These are phyloP conservation scores for Scheffersomyces spartinae DNA, from an alignment of 805 yeast species.

Conservation along the genomic window DNA sequence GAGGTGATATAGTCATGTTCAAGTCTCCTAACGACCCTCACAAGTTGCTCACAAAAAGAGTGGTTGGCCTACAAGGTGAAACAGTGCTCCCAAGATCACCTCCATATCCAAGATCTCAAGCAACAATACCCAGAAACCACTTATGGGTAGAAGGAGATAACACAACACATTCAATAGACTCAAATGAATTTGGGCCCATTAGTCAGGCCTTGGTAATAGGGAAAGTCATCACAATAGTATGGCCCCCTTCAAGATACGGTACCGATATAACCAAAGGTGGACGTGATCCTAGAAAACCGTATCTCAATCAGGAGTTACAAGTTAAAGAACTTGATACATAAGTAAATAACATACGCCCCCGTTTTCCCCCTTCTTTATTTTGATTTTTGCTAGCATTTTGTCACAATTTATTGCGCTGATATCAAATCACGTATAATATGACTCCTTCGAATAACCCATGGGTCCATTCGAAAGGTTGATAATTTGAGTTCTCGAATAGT, in stretches of 20 bases:
- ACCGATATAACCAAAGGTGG: no score
- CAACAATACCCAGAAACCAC: constrained; percentile 66
- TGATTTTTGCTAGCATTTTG: no score
- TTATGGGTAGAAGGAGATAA: constrained; percentile 96
- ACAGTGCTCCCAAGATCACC: constrained; percentile 41
- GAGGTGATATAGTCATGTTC: constrained; percentile 67
- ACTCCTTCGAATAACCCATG: no score
- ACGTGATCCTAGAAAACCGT: no score
- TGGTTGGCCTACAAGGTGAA: constrained; percentile 70
- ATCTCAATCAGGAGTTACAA: no score
- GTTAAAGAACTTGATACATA: no score
- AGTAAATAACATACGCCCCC: no score
- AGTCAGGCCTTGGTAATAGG: constrained; percentile 75
- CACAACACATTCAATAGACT: constrained; percentile 63
- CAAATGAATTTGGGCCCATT: constrained; percentile 82
- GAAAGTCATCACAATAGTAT: constrained; percentile 53
- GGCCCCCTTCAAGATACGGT: constrained; percentile 42
- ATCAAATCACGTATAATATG: no score
- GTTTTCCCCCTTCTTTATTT: no score
- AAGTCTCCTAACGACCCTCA: constrained; percentile 77
- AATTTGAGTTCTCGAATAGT: no score
- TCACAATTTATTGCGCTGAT: no score
- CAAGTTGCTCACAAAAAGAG: constrained; percentile 64
- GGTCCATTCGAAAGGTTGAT: no score
- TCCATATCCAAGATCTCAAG: constrained; percentile 54